phyloP scores from a whole-genome alignment of 2,329 filamentous ascomycete genomes.

The Pseudogymnoascus destructans region DNA sequence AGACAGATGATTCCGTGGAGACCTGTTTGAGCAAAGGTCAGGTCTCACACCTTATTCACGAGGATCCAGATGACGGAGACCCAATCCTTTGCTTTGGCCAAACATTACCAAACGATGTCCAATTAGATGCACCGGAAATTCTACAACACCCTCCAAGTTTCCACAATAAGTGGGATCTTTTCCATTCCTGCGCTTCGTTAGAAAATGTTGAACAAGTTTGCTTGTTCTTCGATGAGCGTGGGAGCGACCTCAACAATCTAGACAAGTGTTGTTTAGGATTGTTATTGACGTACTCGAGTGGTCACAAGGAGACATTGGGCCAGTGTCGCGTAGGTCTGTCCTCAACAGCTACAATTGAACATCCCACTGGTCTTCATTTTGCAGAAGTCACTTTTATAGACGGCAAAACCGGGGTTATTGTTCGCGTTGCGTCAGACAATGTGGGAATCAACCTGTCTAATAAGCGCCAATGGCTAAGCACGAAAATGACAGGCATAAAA shows the following conservation, averaged over 20 bases:
- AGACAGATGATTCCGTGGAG: neutral
- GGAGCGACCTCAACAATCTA: neutral
- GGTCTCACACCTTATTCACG: conserved; percentile 3
- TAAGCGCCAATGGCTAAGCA: neutral
- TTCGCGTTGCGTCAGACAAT: neutral
- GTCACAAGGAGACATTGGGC: neutral
- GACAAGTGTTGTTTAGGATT: conserved; percentile 3
- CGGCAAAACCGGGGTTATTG: neutral
- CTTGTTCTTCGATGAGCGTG: conserved; percentile 7
- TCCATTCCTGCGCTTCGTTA: conserved; percentile 6
- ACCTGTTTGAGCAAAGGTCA: neutral
- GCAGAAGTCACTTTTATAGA: neutral
- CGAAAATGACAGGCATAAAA: neutral
- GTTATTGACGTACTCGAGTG: neutral
- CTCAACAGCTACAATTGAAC: neutral
- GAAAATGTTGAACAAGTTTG: conserved; percentile 8
- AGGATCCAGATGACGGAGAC: conserved; percentile 6
- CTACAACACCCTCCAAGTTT: neutral
- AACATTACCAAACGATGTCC: neutral
- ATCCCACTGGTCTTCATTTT: neutral
- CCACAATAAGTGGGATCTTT: neutral
- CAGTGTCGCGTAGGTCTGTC: conserved; percentile 9
- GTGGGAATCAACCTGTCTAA: neutral
- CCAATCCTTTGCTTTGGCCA: conserved; percentile 8
- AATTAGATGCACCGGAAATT: neutral